Evolutionary conservation across 345 rosid species (phyloP), one percentile per base, ranked within the genome.

Genomic region (Bruguiera gymnorhiza): DNA sequence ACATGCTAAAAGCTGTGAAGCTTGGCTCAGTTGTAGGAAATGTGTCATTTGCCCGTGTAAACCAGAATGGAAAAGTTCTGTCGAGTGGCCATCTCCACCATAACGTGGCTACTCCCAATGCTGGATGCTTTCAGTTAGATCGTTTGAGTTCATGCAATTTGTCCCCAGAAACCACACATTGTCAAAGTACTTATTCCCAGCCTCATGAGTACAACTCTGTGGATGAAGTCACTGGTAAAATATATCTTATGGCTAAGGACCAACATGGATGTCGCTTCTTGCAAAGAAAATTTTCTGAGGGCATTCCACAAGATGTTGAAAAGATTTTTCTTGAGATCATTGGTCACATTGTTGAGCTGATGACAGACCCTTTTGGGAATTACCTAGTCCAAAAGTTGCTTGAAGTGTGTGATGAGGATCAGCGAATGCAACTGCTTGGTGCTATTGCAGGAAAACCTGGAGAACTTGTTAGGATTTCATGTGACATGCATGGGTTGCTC

Each of bases 291-390:
- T 80, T 91, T 76, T 81, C 85, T 1, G 94, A 86, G 81, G 88
- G 83, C 37, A 81, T 81, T 51, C 62, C 57, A 10, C 80, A 83
- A 63, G 92, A 87, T 76, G 79, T 91, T 20, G 88, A 84, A 65
- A 83, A 73, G 75, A 88, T 88, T 63, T 91, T 88, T 72, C 53
- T 19, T 43, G 94, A 86, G 86, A 82, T 91, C 77, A 86, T 84
- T 71, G 87, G 83, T 73, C 77, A 83, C 60, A 76, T 87, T 59
- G 83, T 85, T 43, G 97, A 91, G 75, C 85, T 88, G 50, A 91
- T 91, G 94, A 67, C 81, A 31, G 89, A 91, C 69, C 89, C 94
- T 4, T 88, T 88, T 73, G 97, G 92, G 69, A 91, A 91, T 66
- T 88, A 88, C 74, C 74, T 91, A 27, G 90, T 88, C 66, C 97